Conservation (phyloP, 1,284 basidiomycete genomes). For the Caloboletus inedulis region DNA sequence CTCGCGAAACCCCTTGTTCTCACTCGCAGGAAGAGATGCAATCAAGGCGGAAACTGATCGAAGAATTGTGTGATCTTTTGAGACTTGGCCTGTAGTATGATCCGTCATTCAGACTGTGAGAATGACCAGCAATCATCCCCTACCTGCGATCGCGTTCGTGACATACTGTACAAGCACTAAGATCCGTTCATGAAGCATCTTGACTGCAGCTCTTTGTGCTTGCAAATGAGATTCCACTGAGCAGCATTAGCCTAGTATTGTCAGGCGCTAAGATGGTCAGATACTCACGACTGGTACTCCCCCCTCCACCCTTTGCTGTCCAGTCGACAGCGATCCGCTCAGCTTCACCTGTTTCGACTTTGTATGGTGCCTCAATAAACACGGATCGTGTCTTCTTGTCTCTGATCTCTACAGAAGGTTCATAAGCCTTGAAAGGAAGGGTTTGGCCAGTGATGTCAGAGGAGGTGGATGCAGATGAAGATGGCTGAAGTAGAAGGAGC, state of each 20-base stretch:
- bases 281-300: conserved; percentile 70
- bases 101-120: conserved; percentile 1
- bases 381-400: conserved; percentile 74
- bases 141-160: conserved; percentile 69
- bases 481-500: conserved; percentile 69
- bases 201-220: conserved; percentile 90
- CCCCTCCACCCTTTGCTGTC: conserved; percentile 86
- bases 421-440: conserved; percentile 86
- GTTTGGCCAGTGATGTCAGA: conserved; percentile 61
- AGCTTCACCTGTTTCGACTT: conserved; percentile 96
- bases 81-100: conserved; percentile 50
- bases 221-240: conserved; percentile 87
- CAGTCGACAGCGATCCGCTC: conserved; percentile 98
- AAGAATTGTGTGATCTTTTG: conserved; percentile 75
- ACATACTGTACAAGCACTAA: conserved; percentile 82
- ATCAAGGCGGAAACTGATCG: conserved; percentile 84
- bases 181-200: conserved; percentile 94
- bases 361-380: conserved; percentile 80
- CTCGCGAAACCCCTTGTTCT: conserved; percentile 72
- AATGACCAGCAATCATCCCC: conserved; percentile 19
- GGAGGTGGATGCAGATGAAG: conserved; percentile 44
- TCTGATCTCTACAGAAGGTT: conserved; percentile 80
- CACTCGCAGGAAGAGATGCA: conserved; percentile 82
- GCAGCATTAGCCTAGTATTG: not conserved
- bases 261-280: not conserved